Evolutionary conservation across 345 rosid species (phyloP), one percentile per base, ranked within the genome.

Genomic region (Lepidium aucheri): DNA sequence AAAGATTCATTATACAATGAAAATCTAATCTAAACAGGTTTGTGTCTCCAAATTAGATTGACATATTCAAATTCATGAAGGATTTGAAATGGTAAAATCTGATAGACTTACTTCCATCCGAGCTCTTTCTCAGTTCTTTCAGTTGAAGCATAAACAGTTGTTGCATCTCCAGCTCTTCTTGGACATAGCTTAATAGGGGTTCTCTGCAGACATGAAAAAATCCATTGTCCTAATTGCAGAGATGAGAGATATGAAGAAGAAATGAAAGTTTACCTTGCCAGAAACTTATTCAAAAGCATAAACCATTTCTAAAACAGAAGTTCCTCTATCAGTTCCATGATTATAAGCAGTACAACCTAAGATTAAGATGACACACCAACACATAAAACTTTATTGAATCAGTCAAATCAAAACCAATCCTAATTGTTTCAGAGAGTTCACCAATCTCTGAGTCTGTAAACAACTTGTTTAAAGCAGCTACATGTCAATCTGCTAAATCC

Each of bases 401-500:
- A 9, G 38, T 34, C 17, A 35, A 58, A 32, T 7, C 6, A 4
- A 46, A 60, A 8, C 14, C 9, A 69, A 47, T 58, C 49, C 30
- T 15, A 11, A 49, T 9, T 16, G 20, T 41, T n/a, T 11, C 46
- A 20, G 3, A 16, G 55, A 43, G 8, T 45, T 39, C 47, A 93
- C 98, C 98, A 78, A 78, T 88, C 65, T 78, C 62, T 44, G 86
- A 66, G 18, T 85, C 42, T 24, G 82, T 50, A 59, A 85, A 81
- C 12, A 90, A 80, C 83, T 86, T 94, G 78, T 62, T 75, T 44
- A 94, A 79, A 35, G 97, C 97, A 56, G 91, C 93, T 3, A 88
- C 84, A 74, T 90, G 97, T 8, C 98, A 96, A 79, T 88, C 97
- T 62, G 97, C 99, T 43, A 94, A 79, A 79, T 90, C 97, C 95